A percentile compares a stretch with the other conserved stretches of the same genome.
Conservation (phyloP, 305 asterid species). For the Lippia alba region DNA sequence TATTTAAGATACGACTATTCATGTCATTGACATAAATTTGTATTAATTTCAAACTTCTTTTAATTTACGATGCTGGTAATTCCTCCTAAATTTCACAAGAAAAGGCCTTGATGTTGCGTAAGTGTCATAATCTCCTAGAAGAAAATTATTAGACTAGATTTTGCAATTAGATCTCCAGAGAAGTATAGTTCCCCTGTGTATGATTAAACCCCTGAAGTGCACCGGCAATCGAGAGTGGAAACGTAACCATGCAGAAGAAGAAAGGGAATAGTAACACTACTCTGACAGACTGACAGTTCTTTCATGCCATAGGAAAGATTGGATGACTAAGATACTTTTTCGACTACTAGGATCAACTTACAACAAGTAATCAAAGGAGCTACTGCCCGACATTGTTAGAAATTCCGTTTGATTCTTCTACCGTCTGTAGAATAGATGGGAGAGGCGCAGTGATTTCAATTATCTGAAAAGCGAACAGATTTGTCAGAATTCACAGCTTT, state of each 20-base stretch:
- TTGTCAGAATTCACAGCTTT: no score
- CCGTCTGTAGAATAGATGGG: constrained; percentile 61
- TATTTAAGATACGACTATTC: no score
- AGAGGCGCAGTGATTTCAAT: constrained; percentile 68
- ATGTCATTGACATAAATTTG: no score
- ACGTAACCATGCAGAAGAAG: background rate
- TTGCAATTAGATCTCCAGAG: no score
- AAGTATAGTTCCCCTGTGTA: no score
- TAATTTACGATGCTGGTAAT: no score
- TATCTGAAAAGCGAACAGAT: constrained; percentile 49
- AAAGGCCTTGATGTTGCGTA: no score
- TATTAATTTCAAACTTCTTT: no score
- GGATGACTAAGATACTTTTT: background rate
- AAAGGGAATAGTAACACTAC: background rate
- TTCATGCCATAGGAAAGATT: background rate
- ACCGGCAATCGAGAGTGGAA: no score
- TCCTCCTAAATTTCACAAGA: no score
- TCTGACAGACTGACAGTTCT: background rate
- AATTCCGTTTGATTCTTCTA: constrained; percentile 42
- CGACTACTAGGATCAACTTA: background rate
- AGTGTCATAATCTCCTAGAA: no score
- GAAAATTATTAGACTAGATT: background rate
- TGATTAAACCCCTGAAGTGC: no score
- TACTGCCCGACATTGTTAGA: constrained; percentile 1
- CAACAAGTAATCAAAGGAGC: background rate